These are phyloP conservation scores for Abelmoschus esculentus DNA, from an alignment of 345 rosid species.

Conservation along the genomic window DNA sequence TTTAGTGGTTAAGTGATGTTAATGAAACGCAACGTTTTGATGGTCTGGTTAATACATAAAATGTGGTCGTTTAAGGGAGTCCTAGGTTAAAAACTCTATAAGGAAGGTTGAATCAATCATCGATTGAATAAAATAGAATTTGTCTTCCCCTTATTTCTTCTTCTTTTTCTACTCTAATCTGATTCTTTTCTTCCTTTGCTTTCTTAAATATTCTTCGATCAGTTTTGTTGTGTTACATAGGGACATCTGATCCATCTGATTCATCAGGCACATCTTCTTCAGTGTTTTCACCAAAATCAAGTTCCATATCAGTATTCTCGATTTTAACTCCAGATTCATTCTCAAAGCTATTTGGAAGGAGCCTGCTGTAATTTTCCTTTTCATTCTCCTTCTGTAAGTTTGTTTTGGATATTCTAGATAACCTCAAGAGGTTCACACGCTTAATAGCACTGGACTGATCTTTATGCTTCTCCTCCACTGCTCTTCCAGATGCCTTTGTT, in stretches of 20 bases:
- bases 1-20: too few species aligned
- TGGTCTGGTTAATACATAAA: too few species aligned
- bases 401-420: constrained; percentile 86
- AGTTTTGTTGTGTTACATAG: too few species aligned
- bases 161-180: too few species aligned
- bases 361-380: constrained; percentile 93
- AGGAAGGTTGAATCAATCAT: too few species aligned
- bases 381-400: constrained; percentile 93
- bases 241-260: constrained; percentile 45
- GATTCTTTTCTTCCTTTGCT: too few species aligned
- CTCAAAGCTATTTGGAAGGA: constrained; percentile 59
- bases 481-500: constrained; percentile 48
- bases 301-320: constrained; percentile 96
- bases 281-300: constrained; percentile 76
- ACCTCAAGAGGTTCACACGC: constrained; percentile 74
- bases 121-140: too few species aligned
- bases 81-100: too few species aligned
- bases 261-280: constrained; percentile 82
- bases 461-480: constrained; percentile 50
- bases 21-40: too few species aligned
- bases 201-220: too few species aligned
- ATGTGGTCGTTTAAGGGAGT: too few species aligned
- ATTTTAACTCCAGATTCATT: constrained; percentile 84
- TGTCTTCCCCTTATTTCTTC: too few species aligned
- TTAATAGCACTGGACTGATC: constrained; percentile 1